Conservation (phyloP, 2,329 filamentous ascomycete genomes). For the Claviceps sp. region DNA sequence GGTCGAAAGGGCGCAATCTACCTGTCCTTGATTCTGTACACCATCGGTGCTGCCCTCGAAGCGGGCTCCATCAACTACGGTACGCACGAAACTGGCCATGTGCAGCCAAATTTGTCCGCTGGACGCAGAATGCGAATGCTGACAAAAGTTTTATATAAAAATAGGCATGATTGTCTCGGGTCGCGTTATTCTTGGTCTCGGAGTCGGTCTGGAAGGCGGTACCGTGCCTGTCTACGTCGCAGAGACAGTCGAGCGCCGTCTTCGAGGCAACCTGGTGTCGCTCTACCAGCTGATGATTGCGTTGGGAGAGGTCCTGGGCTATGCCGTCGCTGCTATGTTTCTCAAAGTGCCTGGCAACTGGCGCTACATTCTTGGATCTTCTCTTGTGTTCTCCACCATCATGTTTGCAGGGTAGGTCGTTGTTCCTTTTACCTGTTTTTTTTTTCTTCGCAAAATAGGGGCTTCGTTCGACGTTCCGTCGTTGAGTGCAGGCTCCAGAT, state of each 20-base stretch:
- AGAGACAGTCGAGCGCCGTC: conserved; percentile 52
- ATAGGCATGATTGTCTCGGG: conserved; percentile 52
- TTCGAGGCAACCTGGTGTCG: conserved; percentile 60
- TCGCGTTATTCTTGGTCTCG: conserved; percentile 55
- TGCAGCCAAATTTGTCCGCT: not conserved
- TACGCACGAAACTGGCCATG: conserved; percentile 9
- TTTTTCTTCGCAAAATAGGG: too few relatives aligned
- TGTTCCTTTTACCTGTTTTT: too few relatives aligned
- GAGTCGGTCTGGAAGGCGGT: conserved; percentile 60
- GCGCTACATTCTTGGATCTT: conserved; percentile 62
- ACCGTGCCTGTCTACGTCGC: conserved; percentile 65
- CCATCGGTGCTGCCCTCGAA: conserved; percentile 53
- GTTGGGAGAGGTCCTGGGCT: conserved; percentile 59
- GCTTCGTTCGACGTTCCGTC: too few relatives aligned
- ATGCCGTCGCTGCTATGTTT: conserved; percentile 61
- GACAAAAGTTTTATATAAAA: not conserved
- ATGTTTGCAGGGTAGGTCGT: conserved; percentile 21
- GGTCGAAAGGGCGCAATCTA: conserved; percentile 57
- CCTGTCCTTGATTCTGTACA: conserved; percentile 56
- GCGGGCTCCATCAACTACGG: conserved; percentile 54
- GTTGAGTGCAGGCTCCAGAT: too few relatives aligned
- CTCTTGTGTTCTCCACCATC: conserved; percentile 48
- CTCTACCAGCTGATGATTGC: conserved; percentile 68
- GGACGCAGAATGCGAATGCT: not conserved
- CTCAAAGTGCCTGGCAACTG: conserved; percentile 56